Percentiles rank a stretch among this genome's conserved stretches.
Conservation (phyloP, 257 asterid species). For the Fraxinus americana region DNA sequence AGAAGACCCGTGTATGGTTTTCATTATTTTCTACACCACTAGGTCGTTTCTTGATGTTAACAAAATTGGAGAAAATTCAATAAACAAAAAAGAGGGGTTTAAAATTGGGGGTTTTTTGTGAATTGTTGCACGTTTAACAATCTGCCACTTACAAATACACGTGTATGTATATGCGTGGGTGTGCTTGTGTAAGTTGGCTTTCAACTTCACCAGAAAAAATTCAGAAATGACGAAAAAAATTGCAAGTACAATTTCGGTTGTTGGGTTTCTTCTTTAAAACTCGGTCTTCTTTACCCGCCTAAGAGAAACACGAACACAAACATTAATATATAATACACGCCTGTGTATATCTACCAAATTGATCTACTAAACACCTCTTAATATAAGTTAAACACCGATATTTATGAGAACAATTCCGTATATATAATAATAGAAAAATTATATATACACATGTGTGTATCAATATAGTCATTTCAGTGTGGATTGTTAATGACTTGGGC, state of each 20-base stretch:
- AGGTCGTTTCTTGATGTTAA: conserved; percentile 12
- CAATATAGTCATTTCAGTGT: no score
- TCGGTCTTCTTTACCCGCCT: not conserved
- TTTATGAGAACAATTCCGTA: no score
- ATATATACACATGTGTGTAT: no score
- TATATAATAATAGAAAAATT: no score
- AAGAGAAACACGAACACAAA: no score
- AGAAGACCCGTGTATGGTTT: not conserved
- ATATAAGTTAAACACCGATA: no score
- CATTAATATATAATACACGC: not conserved
- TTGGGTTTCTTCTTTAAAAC: not conserved
- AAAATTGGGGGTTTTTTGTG: conserved; percentile 32
- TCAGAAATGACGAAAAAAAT: not conserved
- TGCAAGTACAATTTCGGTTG: not conserved
- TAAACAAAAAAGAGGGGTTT: conserved; percentile 26
- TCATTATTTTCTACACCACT: conserved; percentile 10
- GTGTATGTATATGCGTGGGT: not conserved
- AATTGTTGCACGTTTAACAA: not conserved
- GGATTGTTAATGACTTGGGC: no score
- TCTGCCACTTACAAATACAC: not conserved
- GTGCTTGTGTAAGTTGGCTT: no score
- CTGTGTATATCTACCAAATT: no score
- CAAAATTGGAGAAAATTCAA: conserved; percentile 9
- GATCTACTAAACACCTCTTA: no score
- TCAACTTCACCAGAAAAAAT: not conserved